A percentile compares a stretch with the other conserved stretches of the same genome.
phyloP scores from a whole-genome alignment of 371 early-diverging fungal genomes.

The Mortierella sp. region DNA sequence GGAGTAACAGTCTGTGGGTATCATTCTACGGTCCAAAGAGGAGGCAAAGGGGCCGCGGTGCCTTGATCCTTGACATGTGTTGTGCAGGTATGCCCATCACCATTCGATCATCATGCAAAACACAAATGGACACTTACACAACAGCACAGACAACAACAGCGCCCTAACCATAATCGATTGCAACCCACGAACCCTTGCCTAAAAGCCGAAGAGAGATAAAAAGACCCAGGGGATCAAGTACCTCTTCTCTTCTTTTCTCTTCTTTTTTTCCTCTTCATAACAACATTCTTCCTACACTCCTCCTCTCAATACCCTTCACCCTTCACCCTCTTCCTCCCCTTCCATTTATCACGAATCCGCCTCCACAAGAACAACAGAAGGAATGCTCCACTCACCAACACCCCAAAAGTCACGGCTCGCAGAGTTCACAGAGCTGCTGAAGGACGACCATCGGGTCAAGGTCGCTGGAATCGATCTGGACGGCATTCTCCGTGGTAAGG shows the following conservation, averaged over 20 bases:
- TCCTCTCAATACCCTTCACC: not conserved
- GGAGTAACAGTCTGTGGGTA: not conserved
- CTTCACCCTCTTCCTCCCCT: not conserved
- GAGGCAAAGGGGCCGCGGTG: no score
- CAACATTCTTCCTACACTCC: not conserved
- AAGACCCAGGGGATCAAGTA: not conserved
- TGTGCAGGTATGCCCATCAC: not conserved
- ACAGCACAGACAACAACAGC: not conserved
- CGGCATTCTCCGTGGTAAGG: constrained; percentile 83
- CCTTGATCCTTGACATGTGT: constrained; percentile 6
- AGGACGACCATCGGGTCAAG: constrained; percentile 63
- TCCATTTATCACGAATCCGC: not conserved
- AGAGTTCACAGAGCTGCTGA: constrained; percentile 40
- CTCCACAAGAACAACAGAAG: not conserved
- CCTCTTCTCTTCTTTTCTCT: not conserved
- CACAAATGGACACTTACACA: no score
- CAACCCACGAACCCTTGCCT: no score
- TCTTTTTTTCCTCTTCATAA: not conserved
- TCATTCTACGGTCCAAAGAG: no score
- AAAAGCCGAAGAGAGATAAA: not conserved
- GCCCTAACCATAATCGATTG: not conserved
- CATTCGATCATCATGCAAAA: constrained; percentile 9
- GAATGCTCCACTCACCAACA: not conserved
- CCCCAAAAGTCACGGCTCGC: constrained; percentile 10
- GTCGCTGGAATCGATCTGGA: constrained; percentile 83